Percentiles rank a stretch among this genome's conserved stretches.
These are phyloP conservation scores for Diplosphaera chodatii DNA, from an alignment of 139 green algal genomes.

Conservation along the genomic window DNA sequence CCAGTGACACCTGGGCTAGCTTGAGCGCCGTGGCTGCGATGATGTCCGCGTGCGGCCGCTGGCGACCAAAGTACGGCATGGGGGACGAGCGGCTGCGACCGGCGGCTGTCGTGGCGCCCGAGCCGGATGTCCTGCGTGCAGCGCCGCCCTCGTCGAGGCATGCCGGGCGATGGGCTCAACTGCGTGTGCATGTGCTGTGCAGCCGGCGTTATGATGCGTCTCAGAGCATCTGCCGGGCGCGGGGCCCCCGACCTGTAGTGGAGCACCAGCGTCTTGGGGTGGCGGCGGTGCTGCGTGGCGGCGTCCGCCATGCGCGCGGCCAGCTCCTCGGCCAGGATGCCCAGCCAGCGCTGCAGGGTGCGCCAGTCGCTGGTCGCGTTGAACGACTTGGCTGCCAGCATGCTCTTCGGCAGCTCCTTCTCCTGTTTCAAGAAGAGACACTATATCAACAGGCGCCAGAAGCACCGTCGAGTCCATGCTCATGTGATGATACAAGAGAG, in stretches of 20 bases:
- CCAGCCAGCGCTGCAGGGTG: constrained; percentile 47
- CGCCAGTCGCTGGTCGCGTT: constrained; percentile 34
- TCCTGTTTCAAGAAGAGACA: constrained; percentile 3
- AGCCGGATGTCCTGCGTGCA: neutral
- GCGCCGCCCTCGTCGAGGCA: no score
- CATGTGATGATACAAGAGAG: no score
- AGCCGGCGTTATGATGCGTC: neutral
- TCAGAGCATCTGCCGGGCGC: no score
- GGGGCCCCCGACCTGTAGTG: constrained; percentile 39
- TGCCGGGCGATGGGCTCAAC: no score
- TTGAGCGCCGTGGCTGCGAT: constrained; percentile 27
- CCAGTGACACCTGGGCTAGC: constrained; percentile 29
- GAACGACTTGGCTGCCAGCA: constrained; percentile 79
- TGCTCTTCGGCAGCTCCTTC: constrained; percentile 46
- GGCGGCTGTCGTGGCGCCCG: neutral
- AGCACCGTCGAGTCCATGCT: no score
- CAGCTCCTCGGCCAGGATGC: constrained; percentile 71
- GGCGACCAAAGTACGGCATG: constrained; percentile 38
- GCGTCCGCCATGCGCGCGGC: constrained; percentile 47
- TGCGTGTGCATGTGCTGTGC: no score
- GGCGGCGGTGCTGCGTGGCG: constrained; percentile 33
- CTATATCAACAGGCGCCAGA: no score
- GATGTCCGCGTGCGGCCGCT: constrained; percentile 10
- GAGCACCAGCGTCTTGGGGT: constrained; percentile 43
- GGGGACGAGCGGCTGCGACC: constrained; percentile 40